Evolutionary conservation across 345 rosid species (phyloP).

Genomic region (Geranium rotundifolium): DNA sequence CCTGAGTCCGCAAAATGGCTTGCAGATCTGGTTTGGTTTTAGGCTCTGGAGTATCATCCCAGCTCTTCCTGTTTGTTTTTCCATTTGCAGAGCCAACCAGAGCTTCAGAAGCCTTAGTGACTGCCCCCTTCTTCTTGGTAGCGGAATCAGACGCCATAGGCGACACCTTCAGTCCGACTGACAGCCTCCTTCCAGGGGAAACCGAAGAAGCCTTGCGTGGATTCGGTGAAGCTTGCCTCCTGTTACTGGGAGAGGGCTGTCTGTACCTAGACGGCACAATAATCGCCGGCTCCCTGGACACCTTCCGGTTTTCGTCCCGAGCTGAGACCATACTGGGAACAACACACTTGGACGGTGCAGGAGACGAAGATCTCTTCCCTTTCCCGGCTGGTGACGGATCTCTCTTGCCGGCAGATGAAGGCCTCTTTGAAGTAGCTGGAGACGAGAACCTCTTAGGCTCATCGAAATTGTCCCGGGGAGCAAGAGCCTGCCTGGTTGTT

Average conservation of each 20-base stretch:
- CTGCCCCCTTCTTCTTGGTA: conserved; percentile 69
- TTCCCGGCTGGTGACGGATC: conserved; percentile 65
- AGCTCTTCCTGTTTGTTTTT: conserved; percentile 41
- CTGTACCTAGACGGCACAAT: conserved; percentile 86
- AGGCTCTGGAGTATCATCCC: conserved; percentile 46
- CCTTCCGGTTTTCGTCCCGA: conserved; percentile 62
- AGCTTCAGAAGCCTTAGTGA: conserved; percentile 53
- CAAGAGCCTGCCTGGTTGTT: conserved; percentile 46
- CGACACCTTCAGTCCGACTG: conserved; percentile 58
- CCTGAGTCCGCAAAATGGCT: conserved; percentile 88
- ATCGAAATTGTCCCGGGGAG: conserved; percentile 21
- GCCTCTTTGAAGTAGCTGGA: conserved; percentile 57
- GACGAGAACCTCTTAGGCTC: conserved; percentile 59
- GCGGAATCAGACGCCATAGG: conserved; percentile 60
- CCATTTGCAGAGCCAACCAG: conserved; percentile 39
- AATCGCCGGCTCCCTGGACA: conserved; percentile 64
- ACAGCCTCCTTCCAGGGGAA: conserved; percentile 78
- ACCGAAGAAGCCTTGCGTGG: conserved; percentile 58
- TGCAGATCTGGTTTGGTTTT: conserved; percentile 48
- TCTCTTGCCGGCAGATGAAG: conserved; percentile 44
- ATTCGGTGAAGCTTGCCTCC: conserved; percentile 68
- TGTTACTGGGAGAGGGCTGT: conserved; percentile 74
- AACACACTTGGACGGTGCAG: conserved; percentile 77
- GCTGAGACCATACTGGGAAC: conserved; percentile 79
- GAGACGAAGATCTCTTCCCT: conserved; percentile 84